Percentiles rank a stretch among this genome's conserved stretches.
Conservation (phyloP, 495 filamentous ascomycete genomes). For the Pseudomonodictys pantanalensis region DNA sequence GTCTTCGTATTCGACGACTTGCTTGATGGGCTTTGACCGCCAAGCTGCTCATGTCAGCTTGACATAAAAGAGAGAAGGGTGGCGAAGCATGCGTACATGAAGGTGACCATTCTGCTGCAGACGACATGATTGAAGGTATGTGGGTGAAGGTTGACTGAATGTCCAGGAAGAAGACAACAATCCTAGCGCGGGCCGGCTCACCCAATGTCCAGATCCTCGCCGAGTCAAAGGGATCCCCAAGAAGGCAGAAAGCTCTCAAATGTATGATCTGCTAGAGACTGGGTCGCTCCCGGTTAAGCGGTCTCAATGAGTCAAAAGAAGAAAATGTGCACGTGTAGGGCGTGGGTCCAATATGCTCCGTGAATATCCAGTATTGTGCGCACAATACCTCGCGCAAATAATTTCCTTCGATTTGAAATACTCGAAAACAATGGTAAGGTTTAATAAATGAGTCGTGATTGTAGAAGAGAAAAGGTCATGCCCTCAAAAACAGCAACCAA, state of each 20-base stretch:
- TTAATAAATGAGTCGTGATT: too few relatives aligned
- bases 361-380: too few relatives aligned
- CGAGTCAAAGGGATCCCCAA: too few relatives aligned
- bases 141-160: background rate
- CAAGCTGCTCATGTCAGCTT: slow-evolving; percentile 58
- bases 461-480: background rate
- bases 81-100: slow-evolving; percentile 25
- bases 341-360: too few relatives aligned
- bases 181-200: background rate
- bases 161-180: background rate
- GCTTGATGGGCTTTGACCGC: slow-evolving; percentile 87
- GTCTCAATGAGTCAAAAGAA: too few relatives aligned
- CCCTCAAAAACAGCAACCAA: background rate
- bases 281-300: too few relatives aligned
- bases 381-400: too few relatives aligned
- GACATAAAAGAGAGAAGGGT: background rate
- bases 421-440: too few relatives aligned
- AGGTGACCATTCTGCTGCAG: slow-evolving; percentile 26
- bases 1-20: slow-evolving; percentile 80
- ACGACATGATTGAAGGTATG: background rate
- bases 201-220: background rate
- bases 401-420: too few relatives aligned
- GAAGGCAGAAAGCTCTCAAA: too few relatives aligned
- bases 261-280: too few relatives aligned
- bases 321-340: too few relatives aligned